These are phyloP conservation scores for Edaphochlamys debaryana DNA, from an alignment of 139 green algal species.

Conservation along the genomic window DNA sequence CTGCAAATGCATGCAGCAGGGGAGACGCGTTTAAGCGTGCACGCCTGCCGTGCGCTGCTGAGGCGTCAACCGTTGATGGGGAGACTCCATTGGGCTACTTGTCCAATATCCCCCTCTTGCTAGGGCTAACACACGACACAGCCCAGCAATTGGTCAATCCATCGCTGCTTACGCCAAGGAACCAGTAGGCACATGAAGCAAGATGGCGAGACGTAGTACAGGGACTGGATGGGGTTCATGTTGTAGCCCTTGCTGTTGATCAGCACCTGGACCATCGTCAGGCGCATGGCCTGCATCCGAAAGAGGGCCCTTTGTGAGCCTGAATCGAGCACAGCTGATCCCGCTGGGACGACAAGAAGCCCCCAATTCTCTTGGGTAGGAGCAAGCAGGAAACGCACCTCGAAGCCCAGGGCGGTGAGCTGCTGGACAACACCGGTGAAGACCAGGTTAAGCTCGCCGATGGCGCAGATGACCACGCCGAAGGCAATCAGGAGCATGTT, in stretches of 20 bases:
- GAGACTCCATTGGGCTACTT: no score
- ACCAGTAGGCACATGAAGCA: conserved; percentile 82
- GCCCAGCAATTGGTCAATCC: no score
- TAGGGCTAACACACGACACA: no score
- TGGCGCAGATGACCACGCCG: conserved; percentile 85
- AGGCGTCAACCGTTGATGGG: no score
- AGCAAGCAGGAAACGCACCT: conserved; percentile 62
- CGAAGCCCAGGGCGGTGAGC: conserved; percentile 86
- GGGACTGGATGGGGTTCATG: conserved; percentile 88
- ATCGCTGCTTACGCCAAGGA: conserved; percentile 76
- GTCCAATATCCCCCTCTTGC: no score
- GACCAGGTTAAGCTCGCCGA: conserved; percentile 91
- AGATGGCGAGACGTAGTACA: conserved; percentile 92
- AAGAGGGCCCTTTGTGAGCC: neutral
- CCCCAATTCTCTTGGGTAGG: neutral
- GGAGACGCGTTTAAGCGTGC: no score
- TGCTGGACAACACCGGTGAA: conserved; percentile 90
- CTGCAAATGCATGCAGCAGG: no score
- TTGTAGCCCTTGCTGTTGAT: conserved; percentile 86
- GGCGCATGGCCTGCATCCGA: conserved; percentile 78
- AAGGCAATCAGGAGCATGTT: conserved; percentile 93
- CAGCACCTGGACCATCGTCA: conserved; percentile 93
- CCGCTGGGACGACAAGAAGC: no score
- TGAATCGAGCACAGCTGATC: no score
- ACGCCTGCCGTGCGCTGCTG: no score